These are phyloP conservation scores for Xylariaceae sp. DNA, from an alignment of 2,329 filamentous ascomycete species.

Conservation along the genomic window DNA sequence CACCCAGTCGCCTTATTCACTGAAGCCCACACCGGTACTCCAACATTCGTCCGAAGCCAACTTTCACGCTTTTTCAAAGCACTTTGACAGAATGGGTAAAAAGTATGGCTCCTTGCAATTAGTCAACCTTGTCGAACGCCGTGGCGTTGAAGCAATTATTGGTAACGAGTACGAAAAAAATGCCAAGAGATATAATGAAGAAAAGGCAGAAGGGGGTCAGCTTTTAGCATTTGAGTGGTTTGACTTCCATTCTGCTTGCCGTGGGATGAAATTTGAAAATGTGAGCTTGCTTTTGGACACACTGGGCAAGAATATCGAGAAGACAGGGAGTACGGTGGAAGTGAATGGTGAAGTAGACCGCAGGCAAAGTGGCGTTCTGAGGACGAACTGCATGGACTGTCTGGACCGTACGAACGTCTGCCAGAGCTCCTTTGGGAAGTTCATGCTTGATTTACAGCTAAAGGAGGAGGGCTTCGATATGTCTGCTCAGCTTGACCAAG, in stretches of 20 bases:
- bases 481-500: conserved; percentile 75
- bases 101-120: conserved; percentile 80
- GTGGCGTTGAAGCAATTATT: conserved; percentile 79
- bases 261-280: conserved; percentile 98
- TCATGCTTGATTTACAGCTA: conserved; percentile 81
- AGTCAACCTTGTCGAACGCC: conserved; percentile 87
- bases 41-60: conserved; percentile 84
- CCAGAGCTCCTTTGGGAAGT: conserved; percentile 87
- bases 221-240: conserved; percentile 88
- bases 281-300: conserved; percentile 79
- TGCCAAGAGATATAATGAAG: conserved; percentile 69
- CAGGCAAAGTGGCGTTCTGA: conserved; percentile 76
- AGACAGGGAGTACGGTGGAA: conserved; percentile 73
- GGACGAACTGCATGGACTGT: conserved; percentile 99
- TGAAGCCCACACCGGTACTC: conserved; percentile 84
- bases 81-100: conserved; percentile 73
- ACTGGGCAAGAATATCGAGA: conserved; percentile 70
- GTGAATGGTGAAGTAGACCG: conserved; percentile 49
- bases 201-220: conserved; percentile 51
- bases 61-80: conserved; percentile 75
- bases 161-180: conserved; percentile 78
- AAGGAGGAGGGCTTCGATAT: conserved; percentile 77
- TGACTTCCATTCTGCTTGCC: conserved; percentile 90
- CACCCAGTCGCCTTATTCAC: conserved; percentile 89
- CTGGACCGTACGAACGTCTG: conserved; percentile 95